A percentile compares a stretch with the other conserved stretches of the same genome.
phyloP scores from a whole-genome alignment of 352 stramenopile genomes.

The Pythium phragmitis region DNA sequence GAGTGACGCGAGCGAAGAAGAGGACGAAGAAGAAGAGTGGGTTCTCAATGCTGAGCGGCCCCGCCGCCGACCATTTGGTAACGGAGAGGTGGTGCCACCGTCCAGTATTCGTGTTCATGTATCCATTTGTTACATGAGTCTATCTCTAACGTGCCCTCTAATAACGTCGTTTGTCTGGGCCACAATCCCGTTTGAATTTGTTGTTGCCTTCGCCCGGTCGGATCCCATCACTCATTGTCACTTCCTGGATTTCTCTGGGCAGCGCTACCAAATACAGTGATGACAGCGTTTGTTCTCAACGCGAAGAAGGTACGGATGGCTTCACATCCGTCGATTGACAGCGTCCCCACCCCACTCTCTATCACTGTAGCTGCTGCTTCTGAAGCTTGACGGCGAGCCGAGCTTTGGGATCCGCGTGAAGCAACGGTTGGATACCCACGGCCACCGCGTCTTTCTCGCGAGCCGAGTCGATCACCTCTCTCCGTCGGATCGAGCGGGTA shows the following conservation, averaged over 20 bases:
- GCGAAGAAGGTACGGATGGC: conserved; percentile 5
- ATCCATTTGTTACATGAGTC: too few relatives aligned
- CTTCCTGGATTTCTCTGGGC: background rate
- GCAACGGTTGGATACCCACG: background rate
- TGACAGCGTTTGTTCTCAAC: conserved; percentile 8
- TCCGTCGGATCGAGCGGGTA: conserved; percentile 1
- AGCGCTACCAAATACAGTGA: background rate
- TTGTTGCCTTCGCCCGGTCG: background rate
- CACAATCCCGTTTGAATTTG: background rate
- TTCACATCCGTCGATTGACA: background rate
- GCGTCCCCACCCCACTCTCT: too few relatives aligned
- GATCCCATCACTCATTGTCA: background rate
- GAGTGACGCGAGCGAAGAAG: background rate
- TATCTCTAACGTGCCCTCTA: too few relatives aligned
- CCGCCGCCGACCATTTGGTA: background rate
- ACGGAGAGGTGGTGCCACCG: background rate
- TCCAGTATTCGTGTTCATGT: background rate
- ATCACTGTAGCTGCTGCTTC: background rate
- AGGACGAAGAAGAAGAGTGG: background rate
- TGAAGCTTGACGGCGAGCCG: conserved; percentile 14
- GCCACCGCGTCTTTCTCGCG: background rate
- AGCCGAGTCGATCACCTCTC: conserved; percentile 1
- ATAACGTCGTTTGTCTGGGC: background rate
- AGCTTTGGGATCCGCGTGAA: conserved; percentile 6
- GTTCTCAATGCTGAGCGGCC: background rate